These are phyloP conservation scores for Colletotrichum incanum DNA, from an alignment of 2,329 filamentous ascomycete species.

Conservation along the genomic window DNA sequence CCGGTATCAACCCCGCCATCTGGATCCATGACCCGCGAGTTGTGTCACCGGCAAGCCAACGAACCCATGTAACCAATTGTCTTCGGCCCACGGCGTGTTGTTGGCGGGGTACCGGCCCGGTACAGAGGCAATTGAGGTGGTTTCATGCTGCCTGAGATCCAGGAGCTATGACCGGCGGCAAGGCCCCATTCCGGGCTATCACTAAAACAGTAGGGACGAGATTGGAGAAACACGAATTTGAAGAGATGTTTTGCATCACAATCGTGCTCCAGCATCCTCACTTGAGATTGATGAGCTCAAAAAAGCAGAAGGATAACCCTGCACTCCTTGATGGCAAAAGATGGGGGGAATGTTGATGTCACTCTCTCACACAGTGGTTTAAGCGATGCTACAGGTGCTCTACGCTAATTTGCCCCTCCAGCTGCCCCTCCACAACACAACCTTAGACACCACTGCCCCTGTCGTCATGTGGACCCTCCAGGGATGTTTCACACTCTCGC, in stretches of 20 bases:
- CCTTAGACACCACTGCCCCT: constrained; percentile 24
- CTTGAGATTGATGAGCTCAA: background rate
- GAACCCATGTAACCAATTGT: constrained; percentile 13
- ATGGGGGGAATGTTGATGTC: constrained; percentile 30
- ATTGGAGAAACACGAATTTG: background rate
- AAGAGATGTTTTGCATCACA: background rate
- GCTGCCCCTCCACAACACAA: constrained; percentile 33
- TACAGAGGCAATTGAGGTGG: background rate
- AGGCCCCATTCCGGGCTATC: constrained; percentile 22
- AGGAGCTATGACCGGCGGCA: constrained; percentile 36
- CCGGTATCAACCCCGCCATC: constrained; percentile 31
- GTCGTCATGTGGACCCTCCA: constrained; percentile 8
- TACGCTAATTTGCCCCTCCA: constrained; percentile 36
- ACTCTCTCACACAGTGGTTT: constrained; percentile 10
- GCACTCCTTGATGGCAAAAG: background rate
- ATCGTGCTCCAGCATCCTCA: background rate
- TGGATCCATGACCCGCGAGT: constrained; percentile 22
- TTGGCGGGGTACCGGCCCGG: constrained; percentile 17
- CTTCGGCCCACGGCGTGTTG: constrained; percentile 3
- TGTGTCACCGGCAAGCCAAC: constrained; percentile 27
- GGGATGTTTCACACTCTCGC: constrained; percentile 28
- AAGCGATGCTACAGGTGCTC: constrained; percentile 14
- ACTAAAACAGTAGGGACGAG: background rate
- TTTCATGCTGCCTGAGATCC: constrained; percentile 27
- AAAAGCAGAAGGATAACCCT: background rate